phyloP scores from a whole-genome alignment of 345 rosid species.

The Mallotus nudiflorus region DNA sequence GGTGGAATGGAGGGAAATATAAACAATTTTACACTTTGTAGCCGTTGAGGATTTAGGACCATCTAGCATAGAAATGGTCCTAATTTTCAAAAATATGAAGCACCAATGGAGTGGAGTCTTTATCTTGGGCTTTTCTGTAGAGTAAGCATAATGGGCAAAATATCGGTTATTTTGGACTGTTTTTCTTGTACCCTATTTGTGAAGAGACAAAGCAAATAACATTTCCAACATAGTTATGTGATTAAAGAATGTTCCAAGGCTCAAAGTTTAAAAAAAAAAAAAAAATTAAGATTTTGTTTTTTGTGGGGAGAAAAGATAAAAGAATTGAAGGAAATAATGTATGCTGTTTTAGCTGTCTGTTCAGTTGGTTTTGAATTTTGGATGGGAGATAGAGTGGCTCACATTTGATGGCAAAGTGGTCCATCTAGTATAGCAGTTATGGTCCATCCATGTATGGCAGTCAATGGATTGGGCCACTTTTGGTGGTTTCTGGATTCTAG shows the following conservation, averaged over 20 bases:
- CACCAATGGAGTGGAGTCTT: background rate
- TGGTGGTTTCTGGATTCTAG: no score
- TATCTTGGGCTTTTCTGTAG: background rate
- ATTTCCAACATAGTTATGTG: background rate
- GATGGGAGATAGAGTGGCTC: no score
- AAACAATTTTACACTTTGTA: background rate
- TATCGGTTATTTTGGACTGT: background rate
- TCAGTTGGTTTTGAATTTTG: no score
- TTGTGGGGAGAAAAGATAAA: no score
- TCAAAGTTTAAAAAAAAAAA: background rate
- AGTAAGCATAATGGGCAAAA: background rate
- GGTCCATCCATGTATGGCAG: no score
- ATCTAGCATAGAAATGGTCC: background rate
- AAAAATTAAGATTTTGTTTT: no score
- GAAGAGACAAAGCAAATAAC: background rate
- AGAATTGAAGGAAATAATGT: no score
- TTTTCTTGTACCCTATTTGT: background rate
- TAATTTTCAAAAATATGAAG: background rate
- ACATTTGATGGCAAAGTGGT: no score
- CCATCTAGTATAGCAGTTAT: no score
- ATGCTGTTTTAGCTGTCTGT: no score
- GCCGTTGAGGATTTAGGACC: constrained; percentile 30
- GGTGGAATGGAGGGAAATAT: constrained; percentile 25
- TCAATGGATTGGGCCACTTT: no score
- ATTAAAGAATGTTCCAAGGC: background rate